Evolutionary conservation across 2,329 filamentous ascomycete genomes (phyloP).

Genomic region (Sordariomycetes sp.): DNA sequence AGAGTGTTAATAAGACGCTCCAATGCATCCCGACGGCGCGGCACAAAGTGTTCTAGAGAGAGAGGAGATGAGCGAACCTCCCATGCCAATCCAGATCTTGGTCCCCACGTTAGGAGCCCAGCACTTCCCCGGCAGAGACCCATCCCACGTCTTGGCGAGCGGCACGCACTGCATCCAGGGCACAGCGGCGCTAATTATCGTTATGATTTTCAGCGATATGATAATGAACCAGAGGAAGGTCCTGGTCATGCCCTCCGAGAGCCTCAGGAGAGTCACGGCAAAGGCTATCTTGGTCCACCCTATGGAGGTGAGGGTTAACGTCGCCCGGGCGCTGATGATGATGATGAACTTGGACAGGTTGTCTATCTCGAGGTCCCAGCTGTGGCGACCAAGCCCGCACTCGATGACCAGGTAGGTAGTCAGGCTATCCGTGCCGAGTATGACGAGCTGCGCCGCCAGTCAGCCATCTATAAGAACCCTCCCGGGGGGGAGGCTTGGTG

Average conservation of each 20-base stretch:
- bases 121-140: conserved; percentile 11
- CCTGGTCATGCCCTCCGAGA: conserved; percentile 11
- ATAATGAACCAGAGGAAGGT: conserved; percentile 15
- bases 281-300: conserved; percentile 17
- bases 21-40: neutral
- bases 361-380: neutral
- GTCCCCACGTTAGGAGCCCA: conserved; percentile 7
- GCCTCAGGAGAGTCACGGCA: conserved; percentile 16
- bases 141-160: conserved; percentile 12
- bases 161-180: conserved; percentile 16
- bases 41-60: neutral
- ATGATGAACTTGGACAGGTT: neutral
- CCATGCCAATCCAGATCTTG: neutral
- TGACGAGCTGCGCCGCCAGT: no score
- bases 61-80: neutral
- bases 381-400: conserved; percentile 9
- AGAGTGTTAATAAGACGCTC: no score
- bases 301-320: conserved; percentile 11
- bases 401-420: conserved; percentile 1
- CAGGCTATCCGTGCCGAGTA: neutral
- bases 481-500: no score
- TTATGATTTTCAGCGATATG: conserved; percentile 12
- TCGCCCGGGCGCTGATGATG: neutral
- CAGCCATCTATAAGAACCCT: no score
- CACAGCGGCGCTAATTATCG: conserved; percentile 10